These are phyloP conservation scores for Rosa hybrid DNA, from an alignment of 331 rosid species.

Conservation along the genomic window DNA sequence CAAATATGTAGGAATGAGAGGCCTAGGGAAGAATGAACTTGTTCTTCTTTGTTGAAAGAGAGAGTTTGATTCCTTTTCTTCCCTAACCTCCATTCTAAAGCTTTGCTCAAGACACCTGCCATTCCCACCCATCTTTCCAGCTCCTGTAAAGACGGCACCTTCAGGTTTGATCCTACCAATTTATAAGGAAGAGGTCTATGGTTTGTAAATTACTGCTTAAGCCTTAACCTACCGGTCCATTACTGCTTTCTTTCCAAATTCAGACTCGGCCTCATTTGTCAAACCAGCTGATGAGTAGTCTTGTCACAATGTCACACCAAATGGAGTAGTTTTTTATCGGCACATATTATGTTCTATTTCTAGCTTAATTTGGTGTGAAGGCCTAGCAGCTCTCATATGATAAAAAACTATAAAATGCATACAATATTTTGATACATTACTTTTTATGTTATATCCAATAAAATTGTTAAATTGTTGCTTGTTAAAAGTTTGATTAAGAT, in stretches of 20 bases:
- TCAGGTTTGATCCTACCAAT: background rate
- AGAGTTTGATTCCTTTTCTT: background rate
- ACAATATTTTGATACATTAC: too few species aligned
- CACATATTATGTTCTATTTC: too few species aligned
- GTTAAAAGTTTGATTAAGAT: too few species aligned
- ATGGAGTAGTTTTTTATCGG: too few species aligned
- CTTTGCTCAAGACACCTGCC: background rate
- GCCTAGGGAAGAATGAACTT: background rate
- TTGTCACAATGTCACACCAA: too few species aligned
- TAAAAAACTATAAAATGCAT: too few species aligned
- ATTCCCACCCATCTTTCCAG: background rate
- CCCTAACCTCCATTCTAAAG: conserved; percentile 3
- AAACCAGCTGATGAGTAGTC: too few species aligned
- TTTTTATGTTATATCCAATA: too few species aligned
- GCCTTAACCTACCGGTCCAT: background rate
- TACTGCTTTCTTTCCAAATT: too few species aligned
- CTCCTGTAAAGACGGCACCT: background rate
- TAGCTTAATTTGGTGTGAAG: too few species aligned
- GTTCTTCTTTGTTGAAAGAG: background rate
- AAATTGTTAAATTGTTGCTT: too few species aligned
- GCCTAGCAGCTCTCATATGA: too few species aligned
- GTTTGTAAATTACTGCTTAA: background rate
- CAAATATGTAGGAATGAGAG: background rate
- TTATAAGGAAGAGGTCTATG: background rate
- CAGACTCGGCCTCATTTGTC: background rate